Evolutionary conservation across 176 grass and related monocot genomes (phyloP).

Genomic region (Chrysopogon serrulatus): DNA sequence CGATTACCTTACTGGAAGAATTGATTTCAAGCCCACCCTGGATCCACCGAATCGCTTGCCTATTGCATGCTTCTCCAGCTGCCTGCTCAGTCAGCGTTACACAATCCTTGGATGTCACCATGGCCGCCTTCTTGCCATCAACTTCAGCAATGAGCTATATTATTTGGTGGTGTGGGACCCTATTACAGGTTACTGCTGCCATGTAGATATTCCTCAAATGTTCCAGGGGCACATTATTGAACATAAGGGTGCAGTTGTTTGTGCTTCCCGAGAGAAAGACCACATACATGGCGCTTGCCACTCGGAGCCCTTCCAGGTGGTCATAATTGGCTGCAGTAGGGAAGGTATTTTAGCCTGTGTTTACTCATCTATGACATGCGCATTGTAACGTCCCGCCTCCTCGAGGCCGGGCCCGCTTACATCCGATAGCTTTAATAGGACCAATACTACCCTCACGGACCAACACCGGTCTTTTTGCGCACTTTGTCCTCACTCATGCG

Average conservation of each 20-base stretch:
- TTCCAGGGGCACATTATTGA: not conserved
- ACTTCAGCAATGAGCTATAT: not conserved
- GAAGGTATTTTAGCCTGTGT: not conserved
- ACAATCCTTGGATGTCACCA: not conserved
- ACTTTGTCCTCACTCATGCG: no score
- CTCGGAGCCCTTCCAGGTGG: not conserved
- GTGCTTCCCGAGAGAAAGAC: not conserved
- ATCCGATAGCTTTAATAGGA: no score
- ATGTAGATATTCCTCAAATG: not conserved
- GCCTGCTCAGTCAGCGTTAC: not conserved
- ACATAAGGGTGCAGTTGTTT: not conserved
- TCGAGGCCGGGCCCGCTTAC: no score
- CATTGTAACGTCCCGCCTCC: no score
- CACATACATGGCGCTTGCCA: not conserved
- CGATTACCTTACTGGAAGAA: not conserved
- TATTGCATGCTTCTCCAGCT: not conserved
- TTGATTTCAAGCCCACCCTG: not conserved
- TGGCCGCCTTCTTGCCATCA: not conserved
- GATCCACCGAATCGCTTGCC: not conserved
- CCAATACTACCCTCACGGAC: no score
- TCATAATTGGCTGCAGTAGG: not conserved
- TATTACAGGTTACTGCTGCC: not conserved
- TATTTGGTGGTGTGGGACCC: constrained; percentile 8
- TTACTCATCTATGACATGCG: not conserved
- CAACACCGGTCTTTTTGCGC: no score